Base-by-base conservation (phyloP, 495 filamentous ascomycete species). In the Podospora fimiseda region DNA sequence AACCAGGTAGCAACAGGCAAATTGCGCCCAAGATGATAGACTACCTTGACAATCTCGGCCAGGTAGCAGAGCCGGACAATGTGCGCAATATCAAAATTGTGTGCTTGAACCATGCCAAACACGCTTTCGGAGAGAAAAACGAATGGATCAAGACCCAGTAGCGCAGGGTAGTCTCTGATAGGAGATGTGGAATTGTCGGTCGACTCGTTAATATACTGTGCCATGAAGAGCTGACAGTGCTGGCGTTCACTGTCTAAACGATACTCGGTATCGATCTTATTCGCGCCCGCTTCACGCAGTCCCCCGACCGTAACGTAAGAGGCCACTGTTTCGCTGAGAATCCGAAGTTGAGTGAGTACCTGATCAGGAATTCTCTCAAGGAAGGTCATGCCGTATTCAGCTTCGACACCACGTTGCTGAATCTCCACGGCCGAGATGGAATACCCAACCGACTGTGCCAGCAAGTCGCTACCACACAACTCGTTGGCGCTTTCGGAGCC, bases 371-470 rank as follows among this genome's bases (percentile, higher is more conserved):
- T 87, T 59, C 84, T 90, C 54, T 91, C 87, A n/a, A 97, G 62
- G 27, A 96, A 70, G 0, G 86, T 91, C 59, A 77, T 74, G 16
- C 87, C 87, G 30, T 82, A 80, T 38, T 89, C 82, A 3, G 87
- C 84, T 51, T 88, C 85, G 1, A 90, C 73, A 13, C 94, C 93
- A 48, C 93, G 86, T 62, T 96, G 92, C 41, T 89, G 82, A 51
- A 99, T 96, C 67, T 99, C 93, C 5, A 87, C 82, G 0, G 89
- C 83, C 2, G 92, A 82, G 46, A 99, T 91, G n/a, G 92, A 90
- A 68, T 79, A 89, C 0, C 90, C 93, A 15, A 97, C 82, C 39
- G 83, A 79, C 43, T 74, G 75, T 30, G 88, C 84, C 39, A 97
- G 63, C 0, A 81, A 80, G 58, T 91, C 86, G 8, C 80, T 85